A percentile compares a stretch with the other conserved stretches of the same genome.
phyloP scores from a whole-genome alignment of 371 early-diverging fungal species.

The Umbelopsis sp. region DNA sequence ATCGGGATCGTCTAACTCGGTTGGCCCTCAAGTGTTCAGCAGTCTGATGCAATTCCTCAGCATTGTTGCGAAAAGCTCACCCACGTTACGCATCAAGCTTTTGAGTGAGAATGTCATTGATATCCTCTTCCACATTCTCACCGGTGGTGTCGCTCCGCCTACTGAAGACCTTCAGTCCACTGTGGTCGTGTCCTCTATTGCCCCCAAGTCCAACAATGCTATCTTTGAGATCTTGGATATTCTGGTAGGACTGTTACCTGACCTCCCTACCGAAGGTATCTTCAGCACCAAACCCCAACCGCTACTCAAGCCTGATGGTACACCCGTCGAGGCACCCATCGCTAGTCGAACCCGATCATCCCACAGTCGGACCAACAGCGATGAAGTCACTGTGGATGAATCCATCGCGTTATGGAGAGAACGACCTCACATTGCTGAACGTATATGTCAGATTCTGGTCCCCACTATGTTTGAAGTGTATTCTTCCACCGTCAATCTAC shows the following conservation, averaged over 20 bases:
- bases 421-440: conserved; percentile 23
- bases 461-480: conserved; percentile 64
- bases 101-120: conserved; percentile 61
- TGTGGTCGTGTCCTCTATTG: conserved; percentile 26
- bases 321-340: conserved; percentile 23
- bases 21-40: conserved; percentile 57
- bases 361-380: conserved; percentile 11
- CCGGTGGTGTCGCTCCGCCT: conserved; percentile 42
- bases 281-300: conserved; percentile 31
- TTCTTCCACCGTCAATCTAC: conserved; percentile 57
- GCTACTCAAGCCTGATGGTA: background rate
- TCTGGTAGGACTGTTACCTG: conserved; percentile 63
- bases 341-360: conserved; percentile 30
- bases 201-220: conserved; percentile 49
- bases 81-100: conserved; percentile 59
- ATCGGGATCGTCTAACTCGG: conserved; percentile 43
- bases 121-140: conserved; percentile 60
- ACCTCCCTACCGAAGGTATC: conserved; percentile 58
- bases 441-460: conserved; percentile 49
- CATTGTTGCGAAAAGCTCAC: conserved; percentile 62
- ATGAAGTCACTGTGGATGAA: conserved; percentile 4
- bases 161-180: conserved; percentile 16
- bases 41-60: conserved; percentile 67
- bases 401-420: conserved; percentile 8
- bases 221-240: conserved; percentile 51